Percentiles rank a stretch among this genome's conserved stretches.
These are phyloP conservation scores for Puccinia coronata DNA, from an alignment of 1,284 basidiomycete genomes.

Conservation along the genomic window DNA sequence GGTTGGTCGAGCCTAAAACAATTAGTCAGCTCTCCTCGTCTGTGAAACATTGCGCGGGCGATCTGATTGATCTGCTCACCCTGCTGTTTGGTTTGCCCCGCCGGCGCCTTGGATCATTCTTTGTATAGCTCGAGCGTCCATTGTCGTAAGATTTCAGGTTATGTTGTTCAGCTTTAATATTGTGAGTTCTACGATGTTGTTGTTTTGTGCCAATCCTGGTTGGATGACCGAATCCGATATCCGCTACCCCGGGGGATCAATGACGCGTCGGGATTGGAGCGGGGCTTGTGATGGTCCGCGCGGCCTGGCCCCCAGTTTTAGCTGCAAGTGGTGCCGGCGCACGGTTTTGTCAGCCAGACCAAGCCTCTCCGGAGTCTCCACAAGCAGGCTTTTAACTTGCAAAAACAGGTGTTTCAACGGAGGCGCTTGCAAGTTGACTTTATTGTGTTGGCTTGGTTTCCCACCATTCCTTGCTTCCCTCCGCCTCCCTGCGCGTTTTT, in stretches of 20 bases:
- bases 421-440: too few species aligned
- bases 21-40: not conserved
- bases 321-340: too few species aligned
- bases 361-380: too few species aligned
- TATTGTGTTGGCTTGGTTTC: too few species aligned
- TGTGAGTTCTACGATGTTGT: not conserved
- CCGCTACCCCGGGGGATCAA: not conserved
- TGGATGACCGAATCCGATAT: not conserved
- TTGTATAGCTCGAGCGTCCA: conserved; percentile 48
- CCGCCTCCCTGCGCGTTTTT: too few species aligned
- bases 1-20: conserved; percentile 33
- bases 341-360: too few species aligned
- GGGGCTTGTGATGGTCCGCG: too few species aligned
- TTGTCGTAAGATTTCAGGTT: not conserved
- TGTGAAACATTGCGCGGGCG: not conserved
- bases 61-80: conserved; percentile 19
- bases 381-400: too few species aligned
- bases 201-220: too few species aligned
- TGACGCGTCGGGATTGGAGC: conserved; percentile 8
- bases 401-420: too few species aligned
- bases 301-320: too few species aligned
- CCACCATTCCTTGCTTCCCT: too few species aligned
- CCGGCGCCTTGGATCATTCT: conserved; percentile 42
- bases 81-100: conserved; percentile 21
- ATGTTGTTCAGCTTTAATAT: not conserved